phyloP scores from a whole-genome alignment of 192 early-diverging fungal species.

The Linnemannia zychae region DNA sequence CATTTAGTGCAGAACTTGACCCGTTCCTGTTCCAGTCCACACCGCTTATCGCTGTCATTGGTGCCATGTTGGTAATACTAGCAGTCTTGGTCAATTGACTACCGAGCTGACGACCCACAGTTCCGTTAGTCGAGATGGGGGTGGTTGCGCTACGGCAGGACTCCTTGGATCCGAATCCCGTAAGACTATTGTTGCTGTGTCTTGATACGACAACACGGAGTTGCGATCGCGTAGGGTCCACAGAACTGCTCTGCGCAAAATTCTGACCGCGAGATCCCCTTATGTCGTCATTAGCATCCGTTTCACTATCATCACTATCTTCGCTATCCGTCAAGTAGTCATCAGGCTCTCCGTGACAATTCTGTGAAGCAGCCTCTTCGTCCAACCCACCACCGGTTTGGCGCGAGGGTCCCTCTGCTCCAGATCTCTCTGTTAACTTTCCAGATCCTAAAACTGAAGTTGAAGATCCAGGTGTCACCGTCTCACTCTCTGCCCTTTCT shows the following conservation, averaged over 20 bases:
- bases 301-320: not conserved
- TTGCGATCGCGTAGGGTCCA: not conserved
- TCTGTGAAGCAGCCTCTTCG: not conserved
- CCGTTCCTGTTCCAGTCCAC: slow-evolving; percentile 39
- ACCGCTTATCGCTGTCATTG: not conserved
- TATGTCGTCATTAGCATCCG: not conserved
- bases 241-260: not conserved
- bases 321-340: not conserved
- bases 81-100: not conserved
- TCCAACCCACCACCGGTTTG: not conserved
- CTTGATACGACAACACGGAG: not conserved
- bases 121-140: slow-evolving; percentile 15
- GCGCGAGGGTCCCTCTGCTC: not conserved
- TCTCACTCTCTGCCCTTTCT: not conserved
- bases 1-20: slow-evolving; percentile 26
- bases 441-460: not conserved
- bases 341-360: not conserved
- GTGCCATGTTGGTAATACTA: slow-evolving; percentile 12
- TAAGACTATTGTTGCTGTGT: not conserved
- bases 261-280: not conserved
- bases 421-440: not conserved
- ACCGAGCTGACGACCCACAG: slow-evolving; percentile 2
- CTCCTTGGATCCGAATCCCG: not conserved
- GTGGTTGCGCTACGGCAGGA: not conserved
- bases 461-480: not conserved